Percentiles rank a stretch among this genome's conserved stretches.
phyloP scores from a whole-genome alignment of 208 protist genomes.

The Borovskyia barvae region DNA sequence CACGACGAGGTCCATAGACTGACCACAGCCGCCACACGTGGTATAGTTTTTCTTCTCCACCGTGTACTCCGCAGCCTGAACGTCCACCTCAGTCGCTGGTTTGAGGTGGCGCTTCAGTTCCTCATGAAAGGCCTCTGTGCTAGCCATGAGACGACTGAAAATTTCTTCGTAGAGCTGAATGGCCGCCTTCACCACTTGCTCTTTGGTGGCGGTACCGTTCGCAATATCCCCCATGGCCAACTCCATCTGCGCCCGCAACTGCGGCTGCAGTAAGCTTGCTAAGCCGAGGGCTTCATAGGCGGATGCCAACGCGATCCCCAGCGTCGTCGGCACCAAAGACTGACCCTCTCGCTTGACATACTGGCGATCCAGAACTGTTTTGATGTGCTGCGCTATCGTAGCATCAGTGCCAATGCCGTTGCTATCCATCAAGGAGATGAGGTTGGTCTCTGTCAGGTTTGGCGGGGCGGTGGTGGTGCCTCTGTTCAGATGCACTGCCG shows the following conservation, averaged over 20 bases:
- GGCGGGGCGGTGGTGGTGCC: constrained; percentile 88
- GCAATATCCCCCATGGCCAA: constrained; percentile 88
- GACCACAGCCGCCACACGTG: constrained; percentile 48
- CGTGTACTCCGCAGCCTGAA: constrained; percentile 3
- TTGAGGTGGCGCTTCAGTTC: constrained; percentile 52
- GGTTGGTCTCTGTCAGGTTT: constrained; percentile 95
- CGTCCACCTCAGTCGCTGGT: background rate
- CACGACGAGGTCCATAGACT: constrained; percentile 62
- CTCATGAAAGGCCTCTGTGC: constrained; percentile 40
- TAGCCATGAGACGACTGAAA: constrained; percentile 59
- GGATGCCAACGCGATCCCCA: constrained; percentile 95
- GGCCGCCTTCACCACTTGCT: constrained; percentile 74
- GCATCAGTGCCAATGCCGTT: constrained; percentile 99
- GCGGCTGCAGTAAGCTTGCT: constrained; percentile 85
- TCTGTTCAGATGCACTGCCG: constrained; percentile 69
- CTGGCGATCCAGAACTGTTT: constrained; percentile 93
- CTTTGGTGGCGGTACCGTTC: constrained; percentile 66
- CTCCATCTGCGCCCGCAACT: constrained; percentile 94
- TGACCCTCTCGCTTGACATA: constrained; percentile 87
- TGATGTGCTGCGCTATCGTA: constrained; percentile 99
- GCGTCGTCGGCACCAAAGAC: constrained; percentile 87
- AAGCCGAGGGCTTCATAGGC: constrained; percentile 96
- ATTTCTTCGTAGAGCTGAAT: constrained; percentile 80
- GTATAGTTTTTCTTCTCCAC: constrained; percentile 31
- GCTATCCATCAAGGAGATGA: constrained; percentile 98